A percentile compares a stretch with the other conserved stretches of the same genome.
Evolutionary conservation across 805 yeast species (phyloP).

Genomic region (Hanseniaspora hatyaiensis): DNA sequence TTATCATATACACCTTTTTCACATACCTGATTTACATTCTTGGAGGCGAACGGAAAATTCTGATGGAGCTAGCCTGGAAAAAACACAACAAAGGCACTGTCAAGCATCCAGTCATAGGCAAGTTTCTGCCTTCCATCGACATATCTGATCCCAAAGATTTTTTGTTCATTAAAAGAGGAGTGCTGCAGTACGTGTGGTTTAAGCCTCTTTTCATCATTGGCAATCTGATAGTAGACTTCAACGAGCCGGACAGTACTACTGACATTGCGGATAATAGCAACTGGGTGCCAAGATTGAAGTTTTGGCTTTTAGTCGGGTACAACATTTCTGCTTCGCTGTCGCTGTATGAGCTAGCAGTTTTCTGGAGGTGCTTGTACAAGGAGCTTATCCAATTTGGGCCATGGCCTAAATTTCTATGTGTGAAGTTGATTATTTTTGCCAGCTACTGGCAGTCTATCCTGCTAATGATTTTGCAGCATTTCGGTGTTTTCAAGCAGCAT

Average conservation of each 20-base stretch:
- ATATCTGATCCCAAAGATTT: conserved; percentile 78
- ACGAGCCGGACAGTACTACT: conserved; percentile 35
- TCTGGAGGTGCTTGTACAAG: conserved; percentile 79
- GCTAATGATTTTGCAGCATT: conserved; percentile 41
- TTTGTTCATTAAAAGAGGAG: conserved; percentile 65
- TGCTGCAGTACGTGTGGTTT: conserved; percentile 89
- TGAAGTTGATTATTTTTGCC: conserved; percentile 86
- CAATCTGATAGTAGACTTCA: conserved; percentile 37
- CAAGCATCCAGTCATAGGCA: conserved; percentile 44
- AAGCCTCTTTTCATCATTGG: conserved; percentile 69
- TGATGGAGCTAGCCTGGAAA: conserved; percentile 52
- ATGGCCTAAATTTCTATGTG: conserved; percentile 84
- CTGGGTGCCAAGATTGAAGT: conserved; percentile 37
- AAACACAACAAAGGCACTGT: conserved; percentile 45
- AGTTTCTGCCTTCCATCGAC: conserved; percentile 49
- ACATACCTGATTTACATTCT: conserved; percentile 67
- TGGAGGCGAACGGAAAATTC: conserved; percentile 85
- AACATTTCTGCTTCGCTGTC: conserved; percentile 73
- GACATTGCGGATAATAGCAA: conserved; percentile 27
- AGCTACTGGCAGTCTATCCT: conserved; percentile 92
- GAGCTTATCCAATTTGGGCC: conserved; percentile 76
- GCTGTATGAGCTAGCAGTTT: conserved; percentile 71
- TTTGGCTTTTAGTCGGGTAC: conserved; percentile 58
- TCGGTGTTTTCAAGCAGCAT: conserved; percentile 34
- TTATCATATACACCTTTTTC: conserved; percentile 88